Evolutionary conservation across 495 filamentous ascomycete species (phyloP).

Genomic region (Aspergillus ostianus): DNA sequence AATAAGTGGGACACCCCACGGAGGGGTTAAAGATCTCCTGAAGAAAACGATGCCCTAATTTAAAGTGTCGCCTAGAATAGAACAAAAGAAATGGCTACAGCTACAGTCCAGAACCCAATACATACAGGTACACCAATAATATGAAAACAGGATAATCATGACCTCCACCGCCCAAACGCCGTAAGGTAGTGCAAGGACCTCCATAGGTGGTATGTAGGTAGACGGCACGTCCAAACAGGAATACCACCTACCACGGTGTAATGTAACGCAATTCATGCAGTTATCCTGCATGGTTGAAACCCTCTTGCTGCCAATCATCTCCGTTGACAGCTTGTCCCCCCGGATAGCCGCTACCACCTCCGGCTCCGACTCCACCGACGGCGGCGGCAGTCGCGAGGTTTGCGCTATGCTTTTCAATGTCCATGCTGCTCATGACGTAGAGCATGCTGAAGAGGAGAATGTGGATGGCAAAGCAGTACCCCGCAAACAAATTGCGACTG

Average conservation of each 20-base stretch:
- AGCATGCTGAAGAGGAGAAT: conserved; percentile 81
- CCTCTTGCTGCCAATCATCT: conserved; percentile 63
- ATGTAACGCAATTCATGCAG: not conserved
- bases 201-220: too few relatives aligned
- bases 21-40: not conserved
- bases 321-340: conserved; percentile 42
- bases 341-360: conserved; percentile 33
- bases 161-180: not conserved
- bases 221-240: not conserved
- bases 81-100: not conserved
- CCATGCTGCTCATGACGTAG: conserved; percentile 73
- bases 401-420: conserved; percentile 54
- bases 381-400: conserved; percentile 44
- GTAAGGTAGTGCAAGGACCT: not conserved
- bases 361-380: conserved; percentile 38
- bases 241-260: not conserved
- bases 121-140: not conserved
- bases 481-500: conserved; percentile 92
- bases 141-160: not conserved
- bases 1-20: too few relatives aligned
- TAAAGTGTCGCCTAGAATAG: not conserved
- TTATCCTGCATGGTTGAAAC: conserved; percentile 42
- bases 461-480: conserved; percentile 87
- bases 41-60: not conserved
- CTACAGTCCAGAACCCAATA: not conserved